These are phyloP conservation scores for Candida chauliodis DNA, from an alignment of 805 yeast species.

Conservation along the genomic window DNA sequence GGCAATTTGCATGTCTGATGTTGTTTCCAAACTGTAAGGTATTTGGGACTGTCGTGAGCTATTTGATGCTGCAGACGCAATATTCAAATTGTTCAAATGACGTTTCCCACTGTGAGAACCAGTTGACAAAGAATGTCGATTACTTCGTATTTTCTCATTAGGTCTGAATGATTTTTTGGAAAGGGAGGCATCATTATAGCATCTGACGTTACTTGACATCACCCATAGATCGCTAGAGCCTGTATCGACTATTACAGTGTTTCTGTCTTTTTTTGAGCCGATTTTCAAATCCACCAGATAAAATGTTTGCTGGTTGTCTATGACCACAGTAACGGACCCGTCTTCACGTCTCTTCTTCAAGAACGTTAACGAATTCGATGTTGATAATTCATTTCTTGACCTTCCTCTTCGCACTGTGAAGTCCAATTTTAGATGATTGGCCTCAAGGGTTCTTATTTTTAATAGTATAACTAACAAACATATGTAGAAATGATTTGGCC, in stretches of 20 bases:
- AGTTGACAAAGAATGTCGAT: neutral
- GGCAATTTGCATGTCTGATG: neutral
- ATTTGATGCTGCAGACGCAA: neutral
- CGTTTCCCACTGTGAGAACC: neutral
- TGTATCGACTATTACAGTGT: slow-evolving; percentile 15
- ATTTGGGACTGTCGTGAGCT: neutral
- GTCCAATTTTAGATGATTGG: neutral
- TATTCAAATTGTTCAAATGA: too few species aligned
- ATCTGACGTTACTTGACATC: slow-evolving; percentile 10
- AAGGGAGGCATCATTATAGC: neutral
- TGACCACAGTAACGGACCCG: neutral
- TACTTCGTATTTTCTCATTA: neutral
- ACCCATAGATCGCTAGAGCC: slow-evolving; percentile 22
- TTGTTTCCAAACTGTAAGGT: neutral
- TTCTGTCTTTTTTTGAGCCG: slow-evolving; percentile 15
- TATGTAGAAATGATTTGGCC: neutral
- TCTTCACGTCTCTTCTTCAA: neutral
- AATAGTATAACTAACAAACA: neutral
- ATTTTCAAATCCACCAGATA: slow-evolving; percentile 11
- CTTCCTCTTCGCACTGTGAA: neutral
- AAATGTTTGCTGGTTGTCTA: neutral
- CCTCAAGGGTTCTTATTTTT: neutral
- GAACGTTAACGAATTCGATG: neutral
- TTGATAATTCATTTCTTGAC: neutral
- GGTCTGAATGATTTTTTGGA: neutral